Conservation (phyloP, 2,329 filamentous ascomycete genomes). For the Cladosporium sp. region DNA sequence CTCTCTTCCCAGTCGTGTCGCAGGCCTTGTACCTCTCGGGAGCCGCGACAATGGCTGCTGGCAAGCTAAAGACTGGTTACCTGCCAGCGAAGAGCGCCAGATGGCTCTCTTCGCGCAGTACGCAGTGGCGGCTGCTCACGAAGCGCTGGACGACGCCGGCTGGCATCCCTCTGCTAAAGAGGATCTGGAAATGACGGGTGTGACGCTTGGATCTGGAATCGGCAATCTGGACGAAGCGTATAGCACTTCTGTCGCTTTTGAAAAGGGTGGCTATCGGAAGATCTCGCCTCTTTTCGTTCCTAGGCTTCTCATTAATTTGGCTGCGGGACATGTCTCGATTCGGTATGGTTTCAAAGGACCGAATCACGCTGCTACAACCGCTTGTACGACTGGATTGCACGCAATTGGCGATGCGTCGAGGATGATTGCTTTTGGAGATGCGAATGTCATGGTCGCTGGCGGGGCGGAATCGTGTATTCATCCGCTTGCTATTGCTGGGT, state of each 20-base stretch:
- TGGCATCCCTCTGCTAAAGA: constrained; percentile 63
- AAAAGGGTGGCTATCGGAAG: constrained; percentile 77
- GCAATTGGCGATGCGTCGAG: constrained; percentile 91
- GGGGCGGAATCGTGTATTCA: constrained; percentile 95
- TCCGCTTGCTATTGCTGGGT: constrained; percentile 86
- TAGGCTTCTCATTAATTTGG: constrained; percentile 88
- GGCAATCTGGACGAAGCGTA: constrained; percentile 91
- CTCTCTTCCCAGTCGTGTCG: constrained; percentile 76
- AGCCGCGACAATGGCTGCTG: constrained; percentile 39
- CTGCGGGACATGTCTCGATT: constrained; percentile 92
- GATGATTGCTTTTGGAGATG: constrained; percentile 86
- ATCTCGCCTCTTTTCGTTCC: constrained; percentile 93
- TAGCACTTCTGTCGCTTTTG: constrained; percentile 71
- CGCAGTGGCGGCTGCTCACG: constrained; percentile 77
- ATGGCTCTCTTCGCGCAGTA: constrained; percentile 94
- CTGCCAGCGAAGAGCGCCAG: constrained; percentile 59
- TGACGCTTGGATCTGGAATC: constrained; percentile 92
- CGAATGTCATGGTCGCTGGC: constrained; percentile 93
- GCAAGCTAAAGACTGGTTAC: constrained; percentile 46
- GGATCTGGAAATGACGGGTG: constrained; percentile 73
- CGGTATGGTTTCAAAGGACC: constrained; percentile 82
- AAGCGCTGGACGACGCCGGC: constrained; percentile 77
- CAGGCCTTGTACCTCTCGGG: constrained; percentile 70
- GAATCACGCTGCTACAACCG: constrained; percentile 88
- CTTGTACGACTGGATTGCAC: constrained; percentile 93